Base-by-base conservation (phyloP, 2,329 filamentous ascomycete species). In the Aspergillus hortae region DNA sequence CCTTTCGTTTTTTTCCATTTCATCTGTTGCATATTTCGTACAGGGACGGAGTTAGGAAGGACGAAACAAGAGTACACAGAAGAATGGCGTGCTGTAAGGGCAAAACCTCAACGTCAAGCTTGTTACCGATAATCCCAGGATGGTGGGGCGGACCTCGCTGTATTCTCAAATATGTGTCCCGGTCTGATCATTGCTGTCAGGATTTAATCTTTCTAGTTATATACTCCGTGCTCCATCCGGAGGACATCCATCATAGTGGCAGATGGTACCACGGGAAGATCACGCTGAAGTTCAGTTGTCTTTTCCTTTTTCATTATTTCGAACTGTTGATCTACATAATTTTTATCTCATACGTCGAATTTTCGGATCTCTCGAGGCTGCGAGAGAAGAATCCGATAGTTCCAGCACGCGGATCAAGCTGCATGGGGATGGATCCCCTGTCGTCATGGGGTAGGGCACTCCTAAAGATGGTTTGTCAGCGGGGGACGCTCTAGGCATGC, bases 141-240 rank as follows among this genome's bases (percentile, higher is more conserved):
- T 21, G 54, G 65, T 66, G 66, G 66, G 66, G 64, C 63, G 33
- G 35, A 50, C 50, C 51, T 56, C 48, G 61, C 56, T 62, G 48
- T 51, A 55, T 66, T 68, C 66, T 66, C 67, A 58, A 67, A 68
- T 66, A 50, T 56, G 64, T 67, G 43, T 52, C 52, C 60, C 66
- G 67, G 67, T 69, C 65, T 68, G 61, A 59, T 58, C 53, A 41
- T 36, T 36, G 21, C n/a, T 25, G 35, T 46, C 44, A 49, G 46
- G 33, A 17, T 10, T 36, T 35, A 25, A 30, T 38, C 35, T 36
- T 40, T 51, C 46, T 30, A 36, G 45, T 48, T 48, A 48, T 51
- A 46, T 48, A 52, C 50, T 48, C 50, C 45, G 50, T 48, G 48
- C 50, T 48, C 50, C 45, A 45, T 52, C 23, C 51, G 30, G 46